Conservation (phyloP, 1,284 basidiomycete species). For the Sutorius eximius region DNA sequence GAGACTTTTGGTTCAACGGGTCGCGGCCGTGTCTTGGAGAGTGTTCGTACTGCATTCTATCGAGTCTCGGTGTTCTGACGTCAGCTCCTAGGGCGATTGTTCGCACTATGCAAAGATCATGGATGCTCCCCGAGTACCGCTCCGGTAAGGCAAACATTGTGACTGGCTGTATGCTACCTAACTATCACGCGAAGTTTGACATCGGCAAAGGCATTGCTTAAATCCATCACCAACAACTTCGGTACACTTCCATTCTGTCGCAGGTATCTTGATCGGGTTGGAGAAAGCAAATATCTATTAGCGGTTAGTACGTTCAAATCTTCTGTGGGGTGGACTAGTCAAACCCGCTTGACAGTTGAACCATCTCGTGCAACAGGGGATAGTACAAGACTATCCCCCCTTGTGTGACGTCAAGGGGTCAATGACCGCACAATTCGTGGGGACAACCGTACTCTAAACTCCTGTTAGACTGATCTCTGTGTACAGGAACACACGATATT, state of each 20-base stretch:
- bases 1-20: conserved; percentile 99
- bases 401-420: conserved; percentile 78
- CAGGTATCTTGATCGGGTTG: conserved; percentile 88
- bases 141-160: conserved; percentile 51
- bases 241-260: conserved; percentile 96
- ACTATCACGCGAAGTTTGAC: conserved; percentile 57
- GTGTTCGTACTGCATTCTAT: conserved; percentile 44
- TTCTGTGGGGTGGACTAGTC: neutral
- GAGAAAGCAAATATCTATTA: conserved; percentile 94
- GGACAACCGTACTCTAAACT: conserved; percentile 31
- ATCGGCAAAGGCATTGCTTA: conserved; percentile 84
- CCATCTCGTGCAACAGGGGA: conserved; percentile 83
- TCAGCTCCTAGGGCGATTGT: conserved; percentile 71
- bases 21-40: conserved; percentile 89
- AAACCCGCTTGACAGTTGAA: conserved; percentile 61
- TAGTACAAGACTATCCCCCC: conserved; percentile 95
- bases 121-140: conserved; percentile 69
- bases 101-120: conserved; percentile 87
- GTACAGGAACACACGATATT: conserved; percentile 89
- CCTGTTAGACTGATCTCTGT: conserved; percentile 6
- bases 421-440: conserved; percentile 93
- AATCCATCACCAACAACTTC: conserved; percentile 91
- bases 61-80: conserved; percentile 7
- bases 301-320: conserved; percentile 58
- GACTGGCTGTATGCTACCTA: neutral